Percentiles rank a stretch among this genome's conserved stretches.
Evolutionary conservation across 2,329 filamentous ascomycete genomes (phyloP).

Genomic region (Apiospora pterosperma): DNA sequence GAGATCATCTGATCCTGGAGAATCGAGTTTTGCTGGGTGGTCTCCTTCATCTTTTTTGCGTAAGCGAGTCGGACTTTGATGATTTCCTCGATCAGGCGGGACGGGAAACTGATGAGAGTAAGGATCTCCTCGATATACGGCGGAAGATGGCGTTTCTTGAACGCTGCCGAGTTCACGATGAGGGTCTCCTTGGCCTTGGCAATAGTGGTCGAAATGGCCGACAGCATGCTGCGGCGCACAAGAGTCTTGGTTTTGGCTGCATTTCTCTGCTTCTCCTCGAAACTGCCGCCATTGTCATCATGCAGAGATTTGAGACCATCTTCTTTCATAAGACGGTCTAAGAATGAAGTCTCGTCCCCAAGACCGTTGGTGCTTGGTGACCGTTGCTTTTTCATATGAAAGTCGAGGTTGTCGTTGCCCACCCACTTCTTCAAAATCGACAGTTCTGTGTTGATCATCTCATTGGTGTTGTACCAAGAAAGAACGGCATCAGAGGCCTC

Average conservation of each 20-base stretch:
- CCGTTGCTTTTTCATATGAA: slow-evolving; percentile 69
- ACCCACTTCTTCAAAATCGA: slow-evolving; percentile 93
- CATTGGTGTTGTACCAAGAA: slow-evolving; percentile 95
- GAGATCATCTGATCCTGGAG: slow-evolving; percentile 98
- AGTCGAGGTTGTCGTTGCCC: slow-evolving; percentile 92
- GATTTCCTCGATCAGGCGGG: slow-evolving; percentile 92
- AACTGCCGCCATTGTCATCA: slow-evolving; percentile 65
- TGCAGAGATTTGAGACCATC: slow-evolving; percentile 91
- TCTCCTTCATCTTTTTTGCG: slow-evolving; percentile 92
- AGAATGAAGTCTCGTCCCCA: slow-evolving; percentile 86
- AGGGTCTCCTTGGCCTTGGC: slow-evolving; percentile 90
- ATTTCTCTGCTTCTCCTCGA: slow-evolving; percentile 26
- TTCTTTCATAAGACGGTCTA: slow-evolving; percentile 92
- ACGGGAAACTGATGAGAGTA: slow-evolving; percentile 95
- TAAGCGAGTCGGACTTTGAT: slow-evolving; percentile 89
- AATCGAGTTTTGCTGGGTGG: slow-evolving; percentile 84
- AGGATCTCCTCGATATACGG: slow-evolving; percentile 96
- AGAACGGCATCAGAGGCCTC: slow-evolving; percentile 86
- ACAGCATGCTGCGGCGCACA: slow-evolving; percentile 70
- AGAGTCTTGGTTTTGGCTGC: slow-evolving; percentile 36
- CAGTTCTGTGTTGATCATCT: slow-evolving; percentile 93
- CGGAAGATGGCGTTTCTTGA: slow-evolving; percentile 84
- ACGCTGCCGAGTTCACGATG: slow-evolving; percentile 80
- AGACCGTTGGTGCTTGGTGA: slow-evolving; percentile 70
- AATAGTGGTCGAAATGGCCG: slow-evolving; percentile 80